Conservation (phyloP, 2,329 filamentous ascomycete genomes). For the Sporothrix variecibatus region DNA sequence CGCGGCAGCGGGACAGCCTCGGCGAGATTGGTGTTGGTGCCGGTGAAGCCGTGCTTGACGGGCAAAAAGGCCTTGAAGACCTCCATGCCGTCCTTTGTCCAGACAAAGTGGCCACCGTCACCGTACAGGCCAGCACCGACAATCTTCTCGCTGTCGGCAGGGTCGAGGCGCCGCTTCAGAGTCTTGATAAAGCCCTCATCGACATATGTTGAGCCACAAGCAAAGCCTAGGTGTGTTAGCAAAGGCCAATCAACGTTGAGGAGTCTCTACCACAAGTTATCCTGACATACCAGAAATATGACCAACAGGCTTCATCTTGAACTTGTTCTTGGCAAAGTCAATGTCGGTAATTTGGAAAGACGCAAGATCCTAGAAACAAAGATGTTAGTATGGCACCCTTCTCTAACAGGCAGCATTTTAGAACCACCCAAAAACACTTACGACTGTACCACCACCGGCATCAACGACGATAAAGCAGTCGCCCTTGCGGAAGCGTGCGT, state of each 20-base stretch:
- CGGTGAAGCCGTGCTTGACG: conserved; percentile 35
- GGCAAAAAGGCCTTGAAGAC: conserved; percentile 34
- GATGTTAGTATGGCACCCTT: not conserved
- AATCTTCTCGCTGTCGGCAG: conserved; percentile 32
- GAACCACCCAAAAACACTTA: not conserved
- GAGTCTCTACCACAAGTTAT: not conserved
- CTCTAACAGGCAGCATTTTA: not conserved
- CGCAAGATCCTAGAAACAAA: conserved; percentile 30
- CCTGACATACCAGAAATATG: conserved; percentile 29
- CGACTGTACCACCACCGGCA: conserved; percentile 35
- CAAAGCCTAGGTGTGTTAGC: conserved; percentile 24
- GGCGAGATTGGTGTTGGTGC: conserved; percentile 27
- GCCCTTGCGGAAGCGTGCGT: conserved; percentile 30
- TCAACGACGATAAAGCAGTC: conserved; percentile 37
- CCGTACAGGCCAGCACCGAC: conserved; percentile 28
- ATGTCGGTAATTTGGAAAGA: conserved; percentile 33
- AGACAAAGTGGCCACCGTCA: conserved; percentile 34
- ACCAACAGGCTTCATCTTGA: conserved; percentile 32
- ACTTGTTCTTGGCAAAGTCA: conserved; percentile 31
- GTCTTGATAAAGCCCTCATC: conserved; percentile 32
- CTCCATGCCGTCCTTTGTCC: conserved; percentile 33
- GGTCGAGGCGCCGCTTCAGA: conserved; percentile 30
- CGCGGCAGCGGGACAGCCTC: conserved; percentile 30
- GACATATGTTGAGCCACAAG: conserved; percentile 34
- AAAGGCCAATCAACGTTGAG: not conserved